phyloP scores from a whole-genome alignment of 2,329 filamentous ascomycete genomes.

The Apiospora aurea region DNA sequence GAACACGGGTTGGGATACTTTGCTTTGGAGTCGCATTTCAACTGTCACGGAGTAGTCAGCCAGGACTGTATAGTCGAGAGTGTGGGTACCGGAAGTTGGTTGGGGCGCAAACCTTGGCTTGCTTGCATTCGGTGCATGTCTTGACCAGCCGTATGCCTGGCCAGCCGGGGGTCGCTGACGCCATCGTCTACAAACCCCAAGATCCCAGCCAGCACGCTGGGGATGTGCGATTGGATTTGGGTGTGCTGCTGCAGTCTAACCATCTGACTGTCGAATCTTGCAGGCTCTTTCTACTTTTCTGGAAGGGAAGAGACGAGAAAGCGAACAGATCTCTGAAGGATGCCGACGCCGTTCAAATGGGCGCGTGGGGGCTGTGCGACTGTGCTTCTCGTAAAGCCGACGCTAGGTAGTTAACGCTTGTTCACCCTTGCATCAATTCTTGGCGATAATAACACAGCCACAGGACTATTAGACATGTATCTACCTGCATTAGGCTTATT shows the following conservation, averaged over 20 bases:
- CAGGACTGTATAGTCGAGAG: neutral
- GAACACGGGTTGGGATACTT: conserved; percentile 42
- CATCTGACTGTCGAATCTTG: neutral
- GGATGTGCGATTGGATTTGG: too few species aligned
- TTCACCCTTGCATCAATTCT: neutral
- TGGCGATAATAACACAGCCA: neutral
- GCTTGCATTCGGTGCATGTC: conserved; percentile 43
- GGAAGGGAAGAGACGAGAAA: neutral
- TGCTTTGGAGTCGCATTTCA: conserved; percentile 43
- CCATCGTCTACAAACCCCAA: conserved; percentile 28
- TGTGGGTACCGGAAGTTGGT: neutral
- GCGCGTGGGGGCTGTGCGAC: neutral
- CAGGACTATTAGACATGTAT: neutral
- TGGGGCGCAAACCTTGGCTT: conserved; percentile 36
- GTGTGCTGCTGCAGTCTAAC: too few species aligned
- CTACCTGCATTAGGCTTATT: neutral
- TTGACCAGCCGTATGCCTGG: conserved; percentile 38
- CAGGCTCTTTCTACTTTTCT: neutral
- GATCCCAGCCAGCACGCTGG: neutral
- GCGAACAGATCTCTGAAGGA: neutral
- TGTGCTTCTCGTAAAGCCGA: neutral
- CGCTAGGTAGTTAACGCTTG: neutral
- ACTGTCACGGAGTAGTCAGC: conserved; percentile 29
- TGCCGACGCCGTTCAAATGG: neutral
- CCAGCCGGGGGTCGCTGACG: conserved; percentile 35